Evolutionary conservation across 2,329 filamentous ascomycete genomes (phyloP).

Genomic region (Hymenoscyphus fructigenus): DNA sequence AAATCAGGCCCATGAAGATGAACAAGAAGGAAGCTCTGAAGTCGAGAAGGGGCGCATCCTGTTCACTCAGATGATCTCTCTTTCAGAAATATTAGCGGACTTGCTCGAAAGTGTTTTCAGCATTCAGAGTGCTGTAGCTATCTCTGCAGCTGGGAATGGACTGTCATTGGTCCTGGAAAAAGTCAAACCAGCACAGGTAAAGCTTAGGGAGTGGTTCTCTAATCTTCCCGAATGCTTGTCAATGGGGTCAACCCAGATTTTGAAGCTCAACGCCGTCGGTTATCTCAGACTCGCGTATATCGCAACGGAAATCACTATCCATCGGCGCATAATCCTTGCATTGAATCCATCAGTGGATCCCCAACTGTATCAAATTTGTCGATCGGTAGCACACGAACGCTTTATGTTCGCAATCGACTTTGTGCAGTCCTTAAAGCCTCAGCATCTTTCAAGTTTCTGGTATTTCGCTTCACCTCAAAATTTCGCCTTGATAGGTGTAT

Average conservation of each 20-base stretch:
- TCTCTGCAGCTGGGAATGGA: conserved; percentile 26
- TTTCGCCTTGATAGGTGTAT: conserved; percentile 44
- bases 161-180: conserved; percentile 43
- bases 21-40: conserved; percentile 41
- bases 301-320: conserved; percentile 51
- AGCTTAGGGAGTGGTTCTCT: conserved; percentile 49
- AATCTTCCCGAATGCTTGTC: conserved; percentile 47
- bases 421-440: conserved; percentile 44
- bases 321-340: conserved; percentile 49
- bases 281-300: conserved; percentile 52
- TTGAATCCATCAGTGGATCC: conserved; percentile 34
- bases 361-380: conserved; percentile 28
- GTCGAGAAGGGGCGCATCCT: conserved; percentile 47
- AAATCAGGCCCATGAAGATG: conserved; percentile 27
- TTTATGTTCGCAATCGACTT: conserved; percentile 44
- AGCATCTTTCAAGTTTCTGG: conserved; percentile 48
- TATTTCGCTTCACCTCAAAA: conserved; percentile 46
- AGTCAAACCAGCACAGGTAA: conserved; percentile 48
- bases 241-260: conserved; percentile 43
- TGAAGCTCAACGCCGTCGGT: conserved; percentile 44
- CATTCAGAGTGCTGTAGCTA: conserved; percentile 30
- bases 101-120: conserved; percentile 51
- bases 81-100: conserved; percentile 52
- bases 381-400: conserved; percentile 40
- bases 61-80: conserved; percentile 50